Base-by-base conservation (phyloP, 106 monocot species). In the Dioscorea zingiberensis region DNA sequence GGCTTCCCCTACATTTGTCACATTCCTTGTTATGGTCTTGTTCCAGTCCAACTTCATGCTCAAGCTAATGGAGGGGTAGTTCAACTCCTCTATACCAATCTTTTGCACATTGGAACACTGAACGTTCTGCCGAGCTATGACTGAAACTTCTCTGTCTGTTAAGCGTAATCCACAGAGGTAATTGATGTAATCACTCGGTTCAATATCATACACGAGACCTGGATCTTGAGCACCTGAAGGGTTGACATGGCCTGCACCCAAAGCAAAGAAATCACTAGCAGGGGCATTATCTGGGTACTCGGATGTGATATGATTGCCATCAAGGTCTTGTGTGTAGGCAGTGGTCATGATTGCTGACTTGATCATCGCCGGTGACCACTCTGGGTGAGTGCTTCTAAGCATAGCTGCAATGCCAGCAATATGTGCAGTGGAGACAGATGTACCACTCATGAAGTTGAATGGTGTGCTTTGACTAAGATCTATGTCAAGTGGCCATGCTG, bases 211-310 rank as follows among this genome's bases (percentile, higher is more conserved):
- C 1, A 82, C 59, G 1, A 77, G 68, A 1, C 81, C 69, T 10
- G 77, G 73, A 21, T 76, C 24, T 0, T 24, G 45, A 7, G 82
- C 82, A 47, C 21, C 54, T 27, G 16, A 13, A 7, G 73, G 65
- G 25, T 84, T 19, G 7, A 84, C 67, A 26, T 79, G 78, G 2
- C 83, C 83, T 13, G 82, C 68, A 2, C 82, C 82, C 23, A 27
- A 59, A 1, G 68, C 77, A 29, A 83, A 77, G 26, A 77, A n/a
- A 22, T 11, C 44, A 19, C 44, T 44, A 0, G 21, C 44, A 21
- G 15, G 38, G 38, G 38, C 6, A 11, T 28, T 12, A 11, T 63
- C 51, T 18, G 19, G 15, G 19, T 38, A 38, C 10, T 63, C 45
- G 19, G 38, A 38, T 3, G 13, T 2, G 19, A 63, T 63, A 11